Conservation (phyloP, 768 basidiomycete species). For the Omphalotus guepiniiformis region DNA sequence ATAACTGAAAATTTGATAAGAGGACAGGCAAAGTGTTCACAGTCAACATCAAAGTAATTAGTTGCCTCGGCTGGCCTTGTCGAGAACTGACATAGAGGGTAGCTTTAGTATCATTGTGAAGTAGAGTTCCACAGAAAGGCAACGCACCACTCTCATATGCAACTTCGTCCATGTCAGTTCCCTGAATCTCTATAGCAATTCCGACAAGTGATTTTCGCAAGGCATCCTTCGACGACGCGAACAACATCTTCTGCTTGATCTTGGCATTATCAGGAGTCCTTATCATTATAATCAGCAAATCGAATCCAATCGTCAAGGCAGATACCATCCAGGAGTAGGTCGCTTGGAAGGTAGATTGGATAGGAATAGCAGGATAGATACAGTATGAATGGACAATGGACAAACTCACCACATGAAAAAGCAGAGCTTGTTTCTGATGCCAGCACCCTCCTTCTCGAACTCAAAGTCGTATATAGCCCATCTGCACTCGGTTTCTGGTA, state of each 20-base stretch:
- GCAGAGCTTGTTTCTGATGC: slow-evolving; percentile 80
- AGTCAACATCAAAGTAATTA: slow-evolving; percentile 12
- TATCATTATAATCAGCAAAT: slow-evolving; percentile 23
- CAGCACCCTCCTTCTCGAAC: slow-evolving; percentile 66
- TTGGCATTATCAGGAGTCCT: slow-evolving; percentile 87
- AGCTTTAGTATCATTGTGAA: background rate
- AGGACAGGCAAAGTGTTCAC: background rate
- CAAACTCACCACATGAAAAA: slow-evolving; percentile 83
- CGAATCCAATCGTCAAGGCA: background rate
- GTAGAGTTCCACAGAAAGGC: background rate
- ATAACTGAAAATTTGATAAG: background rate
- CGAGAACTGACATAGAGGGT: slow-evolving; percentile 23
- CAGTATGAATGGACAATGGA: background rate
- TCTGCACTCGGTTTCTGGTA: slow-evolving; percentile 73
- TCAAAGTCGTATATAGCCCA: slow-evolving; percentile 95
- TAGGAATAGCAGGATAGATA: background rate
- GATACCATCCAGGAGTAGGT: background rate
- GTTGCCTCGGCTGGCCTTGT: slow-evolving; percentile 27
- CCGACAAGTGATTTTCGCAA: slow-evolving; percentile 72
- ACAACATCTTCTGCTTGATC: slow-evolving; percentile 92
- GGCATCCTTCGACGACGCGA: slow-evolving; percentile 82
- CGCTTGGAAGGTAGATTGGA: slow-evolving; percentile 2
- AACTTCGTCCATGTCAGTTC: slow-evolving; percentile 73
- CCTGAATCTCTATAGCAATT: slow-evolving; percentile 80
- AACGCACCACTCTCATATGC: slow-evolving; percentile 62